Conservation (phyloP, 208 protist species). For the Trichomonas gallinae region DNA sequence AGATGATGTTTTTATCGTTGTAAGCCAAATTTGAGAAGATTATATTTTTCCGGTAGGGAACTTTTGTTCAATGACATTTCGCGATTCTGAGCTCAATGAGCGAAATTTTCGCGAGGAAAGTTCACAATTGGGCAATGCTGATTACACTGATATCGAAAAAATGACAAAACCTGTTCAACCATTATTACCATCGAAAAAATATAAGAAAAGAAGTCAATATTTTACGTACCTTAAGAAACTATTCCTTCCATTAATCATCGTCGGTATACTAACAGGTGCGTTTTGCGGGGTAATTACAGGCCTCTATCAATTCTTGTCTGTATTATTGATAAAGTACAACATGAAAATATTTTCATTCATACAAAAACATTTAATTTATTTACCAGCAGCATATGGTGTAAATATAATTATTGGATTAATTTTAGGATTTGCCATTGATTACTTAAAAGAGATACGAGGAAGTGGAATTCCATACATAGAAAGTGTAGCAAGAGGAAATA, state of each 20-base stretch:
- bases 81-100: too few species aligned
- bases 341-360: background rate
- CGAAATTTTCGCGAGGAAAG: too few species aligned
- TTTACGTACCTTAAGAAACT: background rate
- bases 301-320: background rate
- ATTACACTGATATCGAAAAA: too few species aligned
- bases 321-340: background rate
- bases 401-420: background rate
- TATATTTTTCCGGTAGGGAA: too few species aligned
- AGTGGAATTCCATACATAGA: conserved; percentile 11
- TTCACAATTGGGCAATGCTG: too few species aligned
- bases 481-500: background rate
- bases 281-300: background rate
- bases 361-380: background rate
- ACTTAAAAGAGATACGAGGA: background rate
- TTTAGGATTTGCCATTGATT: background rate
- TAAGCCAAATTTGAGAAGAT: too few species aligned
- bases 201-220: background rate
- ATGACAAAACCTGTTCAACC: too few species aligned
- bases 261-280: background rate
- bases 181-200: background rate
- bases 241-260: background rate
- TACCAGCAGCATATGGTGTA: background rate
- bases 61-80: too few species aligned
- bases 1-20: too few species aligned